A percentile compares a stretch with the other conserved stretches of the same genome.
These are phyloP conservation scores for Neurospora terricola DNA, from an alignment of 495 filamentous ascomycete genomes.

Conservation along the genomic window DNA sequence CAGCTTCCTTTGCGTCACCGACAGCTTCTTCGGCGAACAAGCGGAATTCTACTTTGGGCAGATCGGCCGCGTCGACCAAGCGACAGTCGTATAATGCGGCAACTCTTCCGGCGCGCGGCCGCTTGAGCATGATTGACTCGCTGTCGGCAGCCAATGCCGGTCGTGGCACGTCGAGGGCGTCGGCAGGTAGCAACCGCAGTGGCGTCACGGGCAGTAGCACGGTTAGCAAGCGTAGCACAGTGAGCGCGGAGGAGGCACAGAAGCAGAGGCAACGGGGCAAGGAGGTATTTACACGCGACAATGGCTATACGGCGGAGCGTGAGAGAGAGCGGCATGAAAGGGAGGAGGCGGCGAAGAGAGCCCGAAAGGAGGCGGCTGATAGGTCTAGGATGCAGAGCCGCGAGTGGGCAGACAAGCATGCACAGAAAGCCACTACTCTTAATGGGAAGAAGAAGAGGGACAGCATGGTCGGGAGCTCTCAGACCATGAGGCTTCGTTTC, in stretches of 20 bases:
- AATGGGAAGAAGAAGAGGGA: background rate
- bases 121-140: background rate
- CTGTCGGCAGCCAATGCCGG: slow-evolving; percentile 9
- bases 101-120: background rate
- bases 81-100: background rate
- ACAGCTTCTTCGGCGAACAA: slow-evolving; percentile 1
- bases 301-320: slow-evolving; percentile 34
- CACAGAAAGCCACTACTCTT: background rate
- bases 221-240: slow-evolving; percentile 17
- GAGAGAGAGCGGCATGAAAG: slow-evolving; percentile 45
- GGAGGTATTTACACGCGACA: slow-evolving; percentile 51
- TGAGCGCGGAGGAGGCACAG: slow-evolving; percentile 40
- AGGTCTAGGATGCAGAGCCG: slow-evolving; percentile 49
- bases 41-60: background rate
- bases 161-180: slow-evolving; percentile 10
- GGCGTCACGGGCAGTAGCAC: slow-evolving; percentile 5
- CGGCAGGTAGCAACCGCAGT: slow-evolving; percentile 12
- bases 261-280: slow-evolving; percentile 45
- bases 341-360: slow-evolving; percentile 46
- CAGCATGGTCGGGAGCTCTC: background rate
- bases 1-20: slow-evolving; percentile 1
- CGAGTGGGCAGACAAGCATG: slow-evolving; percentile 62
- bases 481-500: background rate
- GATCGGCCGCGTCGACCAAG: background rate
- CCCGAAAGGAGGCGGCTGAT: slow-evolving; percentile 56